phyloP scores from a whole-genome alignment of 768 basidiomycete species.

The Pleurotus pulmonarius region DNA sequence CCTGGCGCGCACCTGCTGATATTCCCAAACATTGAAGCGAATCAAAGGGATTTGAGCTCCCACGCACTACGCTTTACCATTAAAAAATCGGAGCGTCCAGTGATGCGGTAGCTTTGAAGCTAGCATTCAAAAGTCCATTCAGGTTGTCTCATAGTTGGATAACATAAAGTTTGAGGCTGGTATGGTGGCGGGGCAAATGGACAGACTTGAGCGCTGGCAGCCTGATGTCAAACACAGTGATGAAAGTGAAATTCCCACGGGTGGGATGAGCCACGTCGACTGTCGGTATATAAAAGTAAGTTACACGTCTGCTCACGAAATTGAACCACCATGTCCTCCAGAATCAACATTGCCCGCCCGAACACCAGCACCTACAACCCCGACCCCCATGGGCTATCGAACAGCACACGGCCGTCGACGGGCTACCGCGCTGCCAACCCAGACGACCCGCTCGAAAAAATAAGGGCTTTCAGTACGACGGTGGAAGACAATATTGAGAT shows the following conservation, averaged over 20 bases:
- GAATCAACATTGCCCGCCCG: conserved; percentile 80
- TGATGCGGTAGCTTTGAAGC: too few species aligned
- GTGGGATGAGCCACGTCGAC: conserved; percentile 36
- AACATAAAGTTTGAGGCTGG: too few species aligned
- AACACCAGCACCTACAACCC: conserved; percentile 52
- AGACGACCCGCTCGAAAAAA: conserved; percentile 77
- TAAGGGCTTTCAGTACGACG: conserved; percentile 65
- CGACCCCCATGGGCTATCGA: conserved; percentile 80
- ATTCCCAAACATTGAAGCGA: too few species aligned
- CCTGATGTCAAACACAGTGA: conserved; percentile 1
- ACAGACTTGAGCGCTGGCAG: conserved; percentile 3
- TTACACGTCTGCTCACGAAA: conserved; percentile 32
- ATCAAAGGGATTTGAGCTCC: too few species aligned
- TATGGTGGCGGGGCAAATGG: conserved; percentile 3
- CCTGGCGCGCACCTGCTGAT: too few species aligned
- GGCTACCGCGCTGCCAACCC: conserved; percentile 81
- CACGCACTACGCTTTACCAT: too few species aligned
- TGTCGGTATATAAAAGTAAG: conserved; percentile 19
- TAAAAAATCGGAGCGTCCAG: too few species aligned
- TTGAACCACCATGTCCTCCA: conserved; percentile 65
- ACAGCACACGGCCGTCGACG: conserved; percentile 56
- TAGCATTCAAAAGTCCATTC: too few species aligned
- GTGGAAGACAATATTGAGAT: conserved; percentile 93
- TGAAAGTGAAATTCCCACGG: conserved; percentile 2
- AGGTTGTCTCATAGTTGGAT: too few species aligned